Evolutionary conservation across 805 yeast genomes (phyloP).

Genomic region (Candida palmyrensis): DNA sequence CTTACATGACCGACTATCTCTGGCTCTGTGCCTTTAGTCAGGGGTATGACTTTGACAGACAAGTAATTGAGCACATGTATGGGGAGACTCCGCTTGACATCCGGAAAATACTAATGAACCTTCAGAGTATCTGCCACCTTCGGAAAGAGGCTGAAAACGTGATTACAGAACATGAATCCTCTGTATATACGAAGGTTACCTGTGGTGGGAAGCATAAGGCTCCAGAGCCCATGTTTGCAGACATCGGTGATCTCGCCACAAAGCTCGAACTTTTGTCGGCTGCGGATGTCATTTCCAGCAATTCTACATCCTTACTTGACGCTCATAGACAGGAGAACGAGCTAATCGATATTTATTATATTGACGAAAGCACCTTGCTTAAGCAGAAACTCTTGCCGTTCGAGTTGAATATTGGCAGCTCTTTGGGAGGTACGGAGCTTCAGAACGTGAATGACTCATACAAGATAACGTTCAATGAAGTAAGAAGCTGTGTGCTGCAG

Average conservation of each 20-base stretch:
- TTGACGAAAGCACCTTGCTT: constrained; percentile 27
- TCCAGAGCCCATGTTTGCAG: neutral
- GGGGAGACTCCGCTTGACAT: constrained; percentile 31
- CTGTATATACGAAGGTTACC: neutral
- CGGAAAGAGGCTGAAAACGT: neutral
- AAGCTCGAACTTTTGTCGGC: constrained; percentile 21
- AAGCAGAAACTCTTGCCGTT: constrained; percentile 27
- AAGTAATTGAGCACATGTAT: constrained; percentile 23
- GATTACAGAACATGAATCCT: neutral
- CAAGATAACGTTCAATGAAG: neutral
- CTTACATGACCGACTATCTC: constrained; percentile 30
- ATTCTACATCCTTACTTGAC: constrained; percentile 20
- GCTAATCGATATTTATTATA: constrained; percentile 24
- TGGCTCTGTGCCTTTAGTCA: constrained; percentile 33
- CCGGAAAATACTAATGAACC: constrained; percentile 39
- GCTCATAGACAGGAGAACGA: constrained; percentile 28
- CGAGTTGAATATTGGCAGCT: constrained; percentile 31
- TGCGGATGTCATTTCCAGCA: constrained; percentile 23
- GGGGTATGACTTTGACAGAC: constrained; percentile 27
- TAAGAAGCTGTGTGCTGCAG: constrained; percentile 4
- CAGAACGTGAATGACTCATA: neutral
- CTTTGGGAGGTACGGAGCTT: neutral
- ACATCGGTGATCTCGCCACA: neutral
- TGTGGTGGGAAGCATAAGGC: too few relatives aligned
- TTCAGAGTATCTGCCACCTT: constrained; percentile 37